Conservation (phyloP, 345 rosid genomes). For the Durio zibethinus region DNA sequence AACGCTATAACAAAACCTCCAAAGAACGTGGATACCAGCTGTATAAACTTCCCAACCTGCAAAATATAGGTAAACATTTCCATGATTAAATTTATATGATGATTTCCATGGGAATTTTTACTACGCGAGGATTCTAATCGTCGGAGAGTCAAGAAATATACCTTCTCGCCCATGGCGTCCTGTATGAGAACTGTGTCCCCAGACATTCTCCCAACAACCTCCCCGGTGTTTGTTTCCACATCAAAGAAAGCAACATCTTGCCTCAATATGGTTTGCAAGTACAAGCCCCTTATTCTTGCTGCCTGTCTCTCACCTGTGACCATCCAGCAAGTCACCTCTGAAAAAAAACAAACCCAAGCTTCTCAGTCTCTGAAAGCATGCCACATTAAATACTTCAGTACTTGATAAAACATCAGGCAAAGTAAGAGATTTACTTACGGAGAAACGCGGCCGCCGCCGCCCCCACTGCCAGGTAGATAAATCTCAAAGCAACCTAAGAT, state of each 20-base stretch:
- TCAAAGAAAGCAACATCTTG: constrained; percentile 86
- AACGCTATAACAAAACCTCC: constrained; percentile 81
- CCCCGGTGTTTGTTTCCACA: constrained; percentile 76
- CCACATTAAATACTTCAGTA: not conserved
- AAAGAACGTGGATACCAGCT: constrained; percentile 63
- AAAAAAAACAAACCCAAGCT: constrained; percentile 7
- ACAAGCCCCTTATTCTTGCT: constrained; percentile 59
- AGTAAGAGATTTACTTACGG: constrained; percentile 47
- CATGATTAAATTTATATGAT: not conserved
- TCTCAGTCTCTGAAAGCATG: not conserved
- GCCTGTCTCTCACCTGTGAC: constrained; percentile 89
- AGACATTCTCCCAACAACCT: constrained; percentile 94
- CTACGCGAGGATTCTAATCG: not conserved
- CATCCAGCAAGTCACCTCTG: constrained; percentile 93
- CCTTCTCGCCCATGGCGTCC: constrained; percentile 98
- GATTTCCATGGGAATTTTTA: not conserved
- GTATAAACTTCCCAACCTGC: constrained; percentile 87
- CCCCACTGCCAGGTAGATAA: constrained; percentile 74
- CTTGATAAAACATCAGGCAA: not conserved
- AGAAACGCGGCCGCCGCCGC: constrained; percentile 59
- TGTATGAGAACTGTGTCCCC: constrained; percentile 93
- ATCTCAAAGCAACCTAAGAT: constrained; percentile 65
- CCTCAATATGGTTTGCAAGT: constrained; percentile 70
- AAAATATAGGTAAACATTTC: not conserved
- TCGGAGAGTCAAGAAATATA: constrained; percentile 11